Base-by-base conservation (phyloP, 306 rosid species). In the Adenanthera pavonina region DNA sequence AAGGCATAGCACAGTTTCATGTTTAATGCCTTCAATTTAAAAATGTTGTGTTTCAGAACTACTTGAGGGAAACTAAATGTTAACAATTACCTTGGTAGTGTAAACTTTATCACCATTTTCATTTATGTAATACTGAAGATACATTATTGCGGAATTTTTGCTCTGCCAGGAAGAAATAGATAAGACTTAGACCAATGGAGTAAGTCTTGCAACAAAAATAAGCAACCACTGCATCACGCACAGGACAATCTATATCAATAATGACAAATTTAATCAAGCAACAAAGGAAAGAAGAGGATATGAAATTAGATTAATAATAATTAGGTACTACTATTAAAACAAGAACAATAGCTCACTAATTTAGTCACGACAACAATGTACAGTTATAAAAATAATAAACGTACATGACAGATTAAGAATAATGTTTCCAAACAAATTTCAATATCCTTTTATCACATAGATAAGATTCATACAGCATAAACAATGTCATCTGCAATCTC, bases 101-200 rank as follows among this genome's bases (percentile, higher is more conserved):
- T 69, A 75, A 57, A 79, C 84, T 57, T 84, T 84, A 40, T 84
- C 84, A 48, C 84, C 84, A 25, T 84, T 84, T 12, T 74, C 84
- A 72, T 84, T 84, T 79, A 79, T 84, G 78, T 84, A 84, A 69
- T 1, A 69, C 51, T 84, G 84, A 67, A 84, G 87, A 84, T 79
- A 84, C 84, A 84, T 84, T 59, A 41, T 75, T 19, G 49, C 48
- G 46, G 61, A 51, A 40, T 41, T 35, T 13, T 71, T 16, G 56
- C 44, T 35, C 78, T 51, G 56, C 51, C 20, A 53, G 46, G 2
- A 52, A 74, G 46, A 65, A 65, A 65, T 2, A 65, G 13, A 5
- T 65, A 38, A 35, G 47, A 65, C 38, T 62, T 48, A 48, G 66
- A 40, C 17, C 13, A 9, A 40, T 36, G 43, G 19, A 77, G 30